Base-by-base conservation (phyloP, 768 basidiomycete species). In the Sarcomyxa edulis region DNA sequence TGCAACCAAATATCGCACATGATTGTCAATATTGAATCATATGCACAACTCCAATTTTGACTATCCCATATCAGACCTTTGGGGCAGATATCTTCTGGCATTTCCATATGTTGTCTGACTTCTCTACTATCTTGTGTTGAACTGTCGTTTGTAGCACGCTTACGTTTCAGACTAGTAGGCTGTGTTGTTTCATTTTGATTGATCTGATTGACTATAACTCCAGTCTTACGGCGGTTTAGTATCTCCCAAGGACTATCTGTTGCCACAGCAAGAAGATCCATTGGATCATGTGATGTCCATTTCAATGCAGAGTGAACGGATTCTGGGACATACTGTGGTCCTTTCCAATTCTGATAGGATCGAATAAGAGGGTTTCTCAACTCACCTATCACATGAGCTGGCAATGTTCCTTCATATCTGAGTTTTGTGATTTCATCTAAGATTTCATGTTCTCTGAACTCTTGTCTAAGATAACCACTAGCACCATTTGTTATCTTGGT, bases 341-440 rank as follows among this genome's bases (percentile, higher is more conserved):
- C 28, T 29, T 38, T 43, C 22, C 18, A 31, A 4, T n/a, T 9
- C 19, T 29, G 32, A 29, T 31, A 43, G 14, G 21, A 9, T 14
- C 14, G 6, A 14, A 43, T 37, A 8, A 43, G 35, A 12, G 20
- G 16, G 21, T 31, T 22, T 18, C 42, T 21, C 9, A 8, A n/a
- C 14, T 38, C 14, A 31, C 42, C 37, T 9, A 7, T 10, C 9
- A 43, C 37, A 38, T n/a, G 31, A 6, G 11, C 20, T 18, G 25
- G 26, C 21, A 43, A 23, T 19, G 21, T 37, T 24, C 37, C 19
- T 7, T 48, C 27, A 37, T 24, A 51, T 25, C 38, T 28, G 18
- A 55, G 27, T 14, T 23, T 19, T 1, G 57, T 50, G 15, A 55
- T 48, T 14, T 54, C 43, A 42, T 52, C 48, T 6, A 48, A 40